Evolutionary conservation across 495 filamentous ascomycete species (phyloP), one percentile per base, ranked within the genome.

Genomic region (Aspergillus haitiensis): DNA sequence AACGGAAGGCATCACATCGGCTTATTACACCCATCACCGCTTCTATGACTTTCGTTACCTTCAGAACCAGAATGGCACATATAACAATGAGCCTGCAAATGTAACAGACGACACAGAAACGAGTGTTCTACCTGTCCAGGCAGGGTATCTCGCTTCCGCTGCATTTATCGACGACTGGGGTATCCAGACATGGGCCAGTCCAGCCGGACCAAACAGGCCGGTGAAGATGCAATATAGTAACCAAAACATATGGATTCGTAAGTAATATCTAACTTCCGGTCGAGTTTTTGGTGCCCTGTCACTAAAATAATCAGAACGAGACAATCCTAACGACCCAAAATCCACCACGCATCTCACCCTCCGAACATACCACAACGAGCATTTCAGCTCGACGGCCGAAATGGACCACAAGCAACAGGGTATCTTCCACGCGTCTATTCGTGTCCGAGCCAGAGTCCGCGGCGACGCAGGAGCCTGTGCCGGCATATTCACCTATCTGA

Each of bases 371-470:
- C 55, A 42, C 55, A 48, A 48, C 55, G 13, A 16, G 3, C 11
- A 16, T 44, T 49, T 56, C 42, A 47, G 35, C 31, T 56, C 55
- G n/a, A 18, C 42, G 3, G 55, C 55, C 32, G 55, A 56, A 36
- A 36, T 56, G 32, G 55, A 48, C 31, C 1, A 2, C 42, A 48
- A 48, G 34, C 1, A 36, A 7, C 6, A 27, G 27, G 39, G 21
- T 44, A 56, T 56, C 12, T 27, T 56, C 31, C 42, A 56, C 32
- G 55, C 55, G 33, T 56, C 55, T 3, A 56, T 56, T n/a, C 42
- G 40, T 8, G n/a, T 56, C n/a, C 42, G 42, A 8, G 55, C 55
- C 10, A 12, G 55, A 32, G 55, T 56, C 6, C 55, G 44, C 44
- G 55, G 55, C 27, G 55, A 34, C 44, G 6, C 55, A 10, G 55